A percentile compares a stretch with the other conserved stretches of the same genome.
These are phyloP conservation scores for Pleurotus citrinopileatus DNA, from an alignment of 768 basidiomycete genomes.

Conservation along the genomic window DNA sequence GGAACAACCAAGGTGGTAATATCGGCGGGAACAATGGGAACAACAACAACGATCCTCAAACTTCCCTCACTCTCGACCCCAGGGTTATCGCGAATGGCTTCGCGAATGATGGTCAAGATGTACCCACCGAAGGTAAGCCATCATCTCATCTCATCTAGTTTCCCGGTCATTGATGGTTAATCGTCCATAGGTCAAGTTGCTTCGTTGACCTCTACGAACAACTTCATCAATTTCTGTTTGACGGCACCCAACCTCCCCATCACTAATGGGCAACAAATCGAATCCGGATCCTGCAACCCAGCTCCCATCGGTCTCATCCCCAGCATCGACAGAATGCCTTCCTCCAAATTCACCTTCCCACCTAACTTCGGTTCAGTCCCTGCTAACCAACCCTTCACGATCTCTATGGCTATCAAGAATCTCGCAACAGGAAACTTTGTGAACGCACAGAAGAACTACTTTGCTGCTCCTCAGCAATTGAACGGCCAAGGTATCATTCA, in stretches of 20 bases:
- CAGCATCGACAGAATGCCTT: constrained; percentile 43
- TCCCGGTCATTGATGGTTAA: background rate
- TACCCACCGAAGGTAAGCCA: constrained; percentile 29
- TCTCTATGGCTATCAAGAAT: constrained; percentile 44
- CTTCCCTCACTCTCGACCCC: constrained; percentile 43
- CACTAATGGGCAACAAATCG: constrained; percentile 53
- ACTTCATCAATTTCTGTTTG: constrained; percentile 59
- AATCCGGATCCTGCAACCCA: constrained; percentile 58
- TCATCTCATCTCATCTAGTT: background rate
- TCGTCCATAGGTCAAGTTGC: constrained; percentile 40
- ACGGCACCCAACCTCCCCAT: constrained; percentile 42
- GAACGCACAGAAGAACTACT: constrained; percentile 52
- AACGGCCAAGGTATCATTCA: constrained; percentile 48
- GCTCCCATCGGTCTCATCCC: constrained; percentile 56
- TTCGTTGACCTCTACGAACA: constrained; percentile 54
- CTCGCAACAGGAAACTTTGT: constrained; percentile 53
- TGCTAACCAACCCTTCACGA: constrained; percentile 46
- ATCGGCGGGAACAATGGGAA: constrained; percentile 19
- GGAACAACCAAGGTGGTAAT: constrained; percentile 2
- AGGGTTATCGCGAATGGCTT: constrained; percentile 43
- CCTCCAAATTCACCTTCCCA: constrained; percentile 45
- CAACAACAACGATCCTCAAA: constrained; percentile 39
- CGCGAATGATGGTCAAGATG: constrained; percentile 46
- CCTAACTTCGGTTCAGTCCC: constrained; percentile 41
- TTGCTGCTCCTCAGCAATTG: constrained; percentile 54